phyloP scores from a whole-genome alignment of 1,284 basidiomycete genomes.

The Lentinula novae-zelandiae region DNA sequence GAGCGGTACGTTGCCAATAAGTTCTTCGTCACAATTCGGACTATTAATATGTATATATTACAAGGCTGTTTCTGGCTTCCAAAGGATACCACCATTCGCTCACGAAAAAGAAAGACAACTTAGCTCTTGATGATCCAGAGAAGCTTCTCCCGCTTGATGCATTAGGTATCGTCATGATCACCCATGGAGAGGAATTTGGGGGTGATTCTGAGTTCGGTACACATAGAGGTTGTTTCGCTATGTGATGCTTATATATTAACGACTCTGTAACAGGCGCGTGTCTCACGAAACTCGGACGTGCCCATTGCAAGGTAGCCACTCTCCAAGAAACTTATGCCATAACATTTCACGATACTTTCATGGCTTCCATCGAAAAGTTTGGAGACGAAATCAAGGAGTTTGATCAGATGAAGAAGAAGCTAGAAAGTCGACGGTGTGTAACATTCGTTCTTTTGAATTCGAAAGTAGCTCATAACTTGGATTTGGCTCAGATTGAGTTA shows the following conservation, averaged over 20 bases:
- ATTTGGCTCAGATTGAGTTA: slow-evolving; percentile 54
- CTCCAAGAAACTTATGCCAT: slow-evolving; percentile 77
- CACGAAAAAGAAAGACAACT: slow-evolving; percentile 64
- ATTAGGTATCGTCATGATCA: slow-evolving; percentile 82
- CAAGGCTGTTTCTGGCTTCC: slow-evolving; percentile 58
- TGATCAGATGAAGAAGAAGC: slow-evolving; percentile 66
- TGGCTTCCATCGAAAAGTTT: slow-evolving; percentile 59
- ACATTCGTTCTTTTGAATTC: neutral
- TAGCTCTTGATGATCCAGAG: slow-evolving; percentile 52
- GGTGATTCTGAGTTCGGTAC: slow-evolving; percentile 67
- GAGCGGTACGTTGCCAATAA: slow-evolving; percentile 44
- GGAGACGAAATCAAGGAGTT: slow-evolving; percentile 71
- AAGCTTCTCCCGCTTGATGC: slow-evolving; percentile 73
- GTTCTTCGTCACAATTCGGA: neutral
- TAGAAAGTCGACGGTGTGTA: slow-evolving; percentile 73
- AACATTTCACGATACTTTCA: slow-evolving; percentile 67
- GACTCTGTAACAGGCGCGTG: slow-evolving; percentile 47
- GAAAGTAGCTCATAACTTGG: neutral
- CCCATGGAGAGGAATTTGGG: slow-evolving; percentile 80
- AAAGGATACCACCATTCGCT: slow-evolving; percentile 59
- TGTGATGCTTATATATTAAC: neutral
- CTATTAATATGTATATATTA: neutral
- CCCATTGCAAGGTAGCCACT: slow-evolving; percentile 77
- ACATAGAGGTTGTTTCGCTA: slow-evolving; percentile 18
- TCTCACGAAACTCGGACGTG: slow-evolving; percentile 70